These are phyloP conservation scores for Podaxis carcinomalis DNA, from an alignment of 768 basidiomycete genomes.

Conservation along the genomic window DNA sequence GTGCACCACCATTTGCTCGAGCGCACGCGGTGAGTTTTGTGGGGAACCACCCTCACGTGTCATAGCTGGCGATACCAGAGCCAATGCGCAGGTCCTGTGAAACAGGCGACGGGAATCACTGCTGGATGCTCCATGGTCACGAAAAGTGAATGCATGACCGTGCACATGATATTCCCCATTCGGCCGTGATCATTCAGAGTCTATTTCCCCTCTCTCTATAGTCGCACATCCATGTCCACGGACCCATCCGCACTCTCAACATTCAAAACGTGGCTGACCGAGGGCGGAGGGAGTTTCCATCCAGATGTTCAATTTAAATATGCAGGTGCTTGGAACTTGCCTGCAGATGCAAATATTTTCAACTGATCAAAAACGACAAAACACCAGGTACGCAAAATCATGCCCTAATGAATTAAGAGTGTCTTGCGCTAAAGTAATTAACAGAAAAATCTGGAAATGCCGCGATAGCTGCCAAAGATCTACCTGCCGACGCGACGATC, in stretches of 20 bases:
- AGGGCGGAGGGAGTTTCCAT: not conserved
- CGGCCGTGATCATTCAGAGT: no score
- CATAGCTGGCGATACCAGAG: no score
- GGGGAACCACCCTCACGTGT: no score
- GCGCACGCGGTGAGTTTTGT: no score
- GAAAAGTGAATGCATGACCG: no score
- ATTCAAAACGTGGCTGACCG: not conserved
- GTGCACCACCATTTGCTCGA: no score
- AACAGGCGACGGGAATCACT: no score
- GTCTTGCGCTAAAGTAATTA: conserved; percentile 1
- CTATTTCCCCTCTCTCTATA: not conserved
- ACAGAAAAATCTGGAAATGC: conserved; percentile 41
- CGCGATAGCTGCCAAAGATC: conserved; percentile 42
- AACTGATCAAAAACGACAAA: not conserved
- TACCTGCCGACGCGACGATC: conserved; percentile 48
- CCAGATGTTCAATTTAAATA: not conserved
- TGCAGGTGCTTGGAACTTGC: not conserved
- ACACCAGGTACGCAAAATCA: not conserved
- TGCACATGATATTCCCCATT: no score
- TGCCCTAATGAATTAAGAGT: conserved; percentile 1
- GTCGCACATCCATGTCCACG: not conserved
- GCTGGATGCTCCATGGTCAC: no score
- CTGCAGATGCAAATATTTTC: no score
- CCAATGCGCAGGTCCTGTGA: no score
- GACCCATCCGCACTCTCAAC: not conserved